phyloP scores from a whole-genome alignment of 2,329 filamentous ascomycete species.

The Penicillium sp. region DNA sequence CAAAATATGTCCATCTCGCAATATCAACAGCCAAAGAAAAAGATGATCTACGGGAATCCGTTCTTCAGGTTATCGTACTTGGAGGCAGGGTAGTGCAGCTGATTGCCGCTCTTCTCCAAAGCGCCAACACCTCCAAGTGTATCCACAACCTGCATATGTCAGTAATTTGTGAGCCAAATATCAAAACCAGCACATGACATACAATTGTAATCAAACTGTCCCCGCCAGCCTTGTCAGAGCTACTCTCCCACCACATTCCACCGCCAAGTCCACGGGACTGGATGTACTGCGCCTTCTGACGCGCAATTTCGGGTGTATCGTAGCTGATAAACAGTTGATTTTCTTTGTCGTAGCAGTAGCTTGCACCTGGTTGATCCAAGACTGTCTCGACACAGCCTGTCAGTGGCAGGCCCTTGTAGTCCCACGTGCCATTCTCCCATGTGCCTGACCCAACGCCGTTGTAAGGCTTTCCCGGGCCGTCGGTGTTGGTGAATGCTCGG shows the following conservation, averaged over 20 bases:
- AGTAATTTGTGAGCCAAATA: neutral
- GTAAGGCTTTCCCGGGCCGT: conserved; percentile 68
- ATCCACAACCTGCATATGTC: conserved; percentile 30
- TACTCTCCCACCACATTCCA: conserved; percentile 97
- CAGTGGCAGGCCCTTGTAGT: conserved; percentile 81
- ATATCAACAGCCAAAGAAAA: neutral
- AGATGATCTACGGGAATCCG: conserved; percentile 12
- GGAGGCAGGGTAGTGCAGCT: conserved; percentile 52
- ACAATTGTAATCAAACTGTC: conserved; percentile 65
- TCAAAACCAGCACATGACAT: conserved; percentile 1
- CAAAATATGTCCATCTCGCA: neutral
- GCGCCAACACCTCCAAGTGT: conserved; percentile 30
- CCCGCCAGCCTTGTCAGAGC: conserved; percentile 65
- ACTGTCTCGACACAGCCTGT: conserved; percentile 60
- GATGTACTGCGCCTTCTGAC: conserved; percentile 70
- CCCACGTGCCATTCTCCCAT: conserved; percentile 83
- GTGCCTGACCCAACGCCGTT: conserved; percentile 68
- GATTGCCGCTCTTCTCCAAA: conserved; percentile 50
- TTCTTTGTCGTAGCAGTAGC: conserved; percentile 67
- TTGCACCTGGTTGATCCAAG: conserved; percentile 63
- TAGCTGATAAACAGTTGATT: conserved; percentile 69
- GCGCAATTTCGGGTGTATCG: conserved; percentile 66
- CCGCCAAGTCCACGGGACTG: conserved; percentile 68
- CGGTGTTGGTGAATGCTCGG: conserved; percentile 74
- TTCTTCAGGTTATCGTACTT: conserved; percentile 53